Base-by-base conservation (phyloP, 2,329 filamentous ascomycete species). In the Diaporthe citriasiana region DNA sequence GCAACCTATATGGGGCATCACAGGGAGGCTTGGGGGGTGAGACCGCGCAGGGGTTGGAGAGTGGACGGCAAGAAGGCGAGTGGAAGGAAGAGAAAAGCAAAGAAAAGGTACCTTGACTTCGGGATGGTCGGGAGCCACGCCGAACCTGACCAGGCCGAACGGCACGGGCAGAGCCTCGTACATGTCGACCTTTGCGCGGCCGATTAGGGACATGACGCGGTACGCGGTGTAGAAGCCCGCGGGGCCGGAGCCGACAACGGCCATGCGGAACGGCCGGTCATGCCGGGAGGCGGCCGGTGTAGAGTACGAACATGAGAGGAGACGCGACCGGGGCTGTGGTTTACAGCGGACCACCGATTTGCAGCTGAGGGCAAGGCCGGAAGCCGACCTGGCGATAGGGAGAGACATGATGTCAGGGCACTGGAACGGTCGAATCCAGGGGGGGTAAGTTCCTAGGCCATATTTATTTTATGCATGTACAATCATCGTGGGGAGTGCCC, bases 71-170 rank as follows among this genome's bases (percentile, higher is more conserved):
- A 40, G 50, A 69, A 33, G 27, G 50, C 30, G 50, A 15, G n/a
- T n/a, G n/a, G n/a, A n/a, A n/a, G n/a, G n/a, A n/a, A n/a, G n/a
- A 8, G n/a, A 40, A 8, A 3, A n/a, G 15, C 27, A 7, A 25
- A 45, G 6, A n/a, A 42, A 51, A 30, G 38, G 75, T 85, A 97
- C 95, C 91, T 99, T 99, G 78, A 99, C 97, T 85, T 99, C 96
- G 0, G 97, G 96, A 84, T 99, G 97, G 82, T 99, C 97, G 7
- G 97, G 97, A n/a, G 97, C 97, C 74, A 99, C 97, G 12, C 97
- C 97, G 80, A 97, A 98, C 72, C 97, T 89, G 66, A 97, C 95
- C 72, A 99, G 88, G 1, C 97, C 97, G 81, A 94, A 99, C 0
- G 97, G 97, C 5, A 97, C 95, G 0, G 97, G 97, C 51, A 98